Percentiles rank a stretch among this genome's conserved stretches.
Evolutionary conservation across 345 rosid species (phyloP).

Genomic region (Passiflora organensis): DNA sequence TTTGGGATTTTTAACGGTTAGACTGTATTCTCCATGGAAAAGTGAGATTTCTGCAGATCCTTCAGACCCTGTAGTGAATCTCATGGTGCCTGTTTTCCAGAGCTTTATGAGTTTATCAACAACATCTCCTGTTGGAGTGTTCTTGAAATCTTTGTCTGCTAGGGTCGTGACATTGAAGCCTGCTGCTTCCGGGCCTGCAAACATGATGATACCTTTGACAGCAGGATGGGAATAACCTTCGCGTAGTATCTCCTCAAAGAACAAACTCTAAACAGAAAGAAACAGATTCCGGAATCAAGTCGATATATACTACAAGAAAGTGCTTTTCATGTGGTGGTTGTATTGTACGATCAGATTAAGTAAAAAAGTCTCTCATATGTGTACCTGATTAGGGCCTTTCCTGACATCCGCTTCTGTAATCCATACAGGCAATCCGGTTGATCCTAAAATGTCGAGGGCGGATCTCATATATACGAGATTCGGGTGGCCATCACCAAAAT

Average conservation of each 20-base stretch:
- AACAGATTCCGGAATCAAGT: no score
- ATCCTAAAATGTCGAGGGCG: conserved; percentile 51
- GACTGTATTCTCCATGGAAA: conserved; percentile 51
- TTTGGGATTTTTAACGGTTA: conserved; percentile 33
- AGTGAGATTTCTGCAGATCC: conserved; percentile 35
- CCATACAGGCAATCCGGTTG: conserved; percentile 64
- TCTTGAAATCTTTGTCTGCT: conserved; percentile 39
- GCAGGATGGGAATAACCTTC: conserved; percentile 67
- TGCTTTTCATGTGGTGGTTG: no score
- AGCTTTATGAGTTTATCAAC: conserved; percentile 56
- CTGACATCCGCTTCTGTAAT: conserved; percentile 28
- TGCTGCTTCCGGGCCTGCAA: conserved; percentile 53
- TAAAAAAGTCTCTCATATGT: neutral
- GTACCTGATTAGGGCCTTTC: conserved; percentile 20
- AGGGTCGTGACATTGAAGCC: conserved; percentile 44
- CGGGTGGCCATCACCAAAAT: conserved; percentile 43
- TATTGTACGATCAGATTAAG: no score
- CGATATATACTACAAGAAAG: no score
- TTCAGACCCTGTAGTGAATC: conserved; percentile 12
- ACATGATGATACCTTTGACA: conserved; percentile 60
- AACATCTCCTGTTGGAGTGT: conserved; percentile 48
- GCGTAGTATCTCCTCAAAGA: conserved; percentile 57
- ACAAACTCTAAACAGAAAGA: conserved; percentile 26
- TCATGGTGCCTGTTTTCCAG: conserved; percentile 32
- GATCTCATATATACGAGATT: conserved; percentile 72